A percentile compares a stretch with the other conserved stretches of the same genome.
These are phyloP conservation scores for Cyberlindnera suaveolens DNA, from an alignment of 805 yeast genomes.

Conservation along the genomic window DNA sequence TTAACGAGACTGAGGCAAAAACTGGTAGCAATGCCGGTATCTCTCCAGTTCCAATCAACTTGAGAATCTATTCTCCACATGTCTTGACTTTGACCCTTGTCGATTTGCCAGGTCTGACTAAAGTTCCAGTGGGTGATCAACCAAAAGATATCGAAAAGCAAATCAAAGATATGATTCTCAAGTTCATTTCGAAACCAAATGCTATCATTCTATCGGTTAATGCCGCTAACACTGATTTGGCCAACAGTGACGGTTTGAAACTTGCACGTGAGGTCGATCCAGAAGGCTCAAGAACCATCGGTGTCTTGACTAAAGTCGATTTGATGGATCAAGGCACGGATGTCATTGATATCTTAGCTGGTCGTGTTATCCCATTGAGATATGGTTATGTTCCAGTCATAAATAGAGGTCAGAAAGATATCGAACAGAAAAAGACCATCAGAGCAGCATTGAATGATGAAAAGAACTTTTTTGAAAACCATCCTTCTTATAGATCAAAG, in stretches of 20 bases:
- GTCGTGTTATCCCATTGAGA: conserved; percentile 90
- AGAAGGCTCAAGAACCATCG: conserved; percentile 91
- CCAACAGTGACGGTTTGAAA: conserved; percentile 93
- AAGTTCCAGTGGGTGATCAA: conserved; percentile 98
- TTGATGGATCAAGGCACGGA: conserved; percentile 98
- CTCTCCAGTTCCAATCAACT: conserved; percentile 85
- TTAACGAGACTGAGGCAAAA: conserved; percentile 81
- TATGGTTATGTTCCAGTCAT: conserved; percentile 96
- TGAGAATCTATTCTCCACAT: conserved; percentile 89
- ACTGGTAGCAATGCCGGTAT: conserved; percentile 85
- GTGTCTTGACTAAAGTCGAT: conserved; percentile 94
- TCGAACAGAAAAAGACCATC: conserved; percentile 81
- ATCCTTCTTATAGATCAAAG: conserved; percentile 85
- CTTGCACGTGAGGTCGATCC: conserved; percentile 98
- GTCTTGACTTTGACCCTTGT: conserved; percentile 91
- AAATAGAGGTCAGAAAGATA: conserved; percentile 95
- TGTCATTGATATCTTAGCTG: conserved; percentile 91
- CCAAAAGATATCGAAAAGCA: conserved; percentile 95
- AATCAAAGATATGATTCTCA: conserved; percentile 87
- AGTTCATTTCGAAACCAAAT: conserved; percentile 91
- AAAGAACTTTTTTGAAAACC: conserved; percentile 73
- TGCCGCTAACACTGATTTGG: conserved; percentile 94
- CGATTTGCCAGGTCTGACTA: conserved; percentile 95
- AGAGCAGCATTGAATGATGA: conserved; percentile 83
- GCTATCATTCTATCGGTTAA: conserved; percentile 93